phyloP scores from a whole-genome alignment of 2,329 filamentous ascomycete genomes.

The Xylaria sp. region DNA sequence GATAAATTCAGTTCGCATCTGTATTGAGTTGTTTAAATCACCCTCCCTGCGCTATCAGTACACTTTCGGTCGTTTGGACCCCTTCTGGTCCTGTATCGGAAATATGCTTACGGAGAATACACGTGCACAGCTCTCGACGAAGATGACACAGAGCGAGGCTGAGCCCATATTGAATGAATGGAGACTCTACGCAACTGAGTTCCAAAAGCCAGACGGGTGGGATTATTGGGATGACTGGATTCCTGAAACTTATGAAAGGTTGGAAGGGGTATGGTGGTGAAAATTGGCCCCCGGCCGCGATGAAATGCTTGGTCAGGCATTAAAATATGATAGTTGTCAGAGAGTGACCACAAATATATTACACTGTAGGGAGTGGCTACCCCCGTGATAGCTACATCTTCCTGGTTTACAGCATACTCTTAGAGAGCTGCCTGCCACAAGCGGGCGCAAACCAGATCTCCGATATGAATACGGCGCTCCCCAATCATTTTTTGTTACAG shows the following conservation, averaged over 20 bases:
- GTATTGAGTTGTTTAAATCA: constrained; percentile 11
- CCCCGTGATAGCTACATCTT: background rate
- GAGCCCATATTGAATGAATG: background rate
- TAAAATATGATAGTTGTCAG: background rate
- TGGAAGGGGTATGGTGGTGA: background rate
- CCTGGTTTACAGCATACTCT: constrained; percentile 1
- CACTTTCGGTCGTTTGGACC: background rate
- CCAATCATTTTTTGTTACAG: constrained; percentile 21
- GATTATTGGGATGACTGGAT: constrained; percentile 30
- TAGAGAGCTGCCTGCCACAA: background rate
- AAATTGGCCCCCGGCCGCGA: background rate
- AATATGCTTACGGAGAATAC: constrained; percentile 8
- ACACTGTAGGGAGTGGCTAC: background rate
- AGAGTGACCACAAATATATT: background rate
- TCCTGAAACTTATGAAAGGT: constrained; percentile 11
- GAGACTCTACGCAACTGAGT: background rate
- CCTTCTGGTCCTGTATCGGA: constrained; percentile 1
- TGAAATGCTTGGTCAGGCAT: background rate
- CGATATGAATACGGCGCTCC: background rate
- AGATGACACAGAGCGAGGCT: constrained; percentile 10
- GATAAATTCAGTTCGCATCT: background rate
- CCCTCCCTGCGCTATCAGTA: constrained; percentile 28
- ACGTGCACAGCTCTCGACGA: constrained; percentile 20
- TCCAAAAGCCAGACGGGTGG: constrained; percentile 30
- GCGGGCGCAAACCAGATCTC: background rate